These are phyloP conservation scores for Kodamaea neixiangensis DNA, from an alignment of 805 yeast genomes.

Conservation along the genomic window DNA sequence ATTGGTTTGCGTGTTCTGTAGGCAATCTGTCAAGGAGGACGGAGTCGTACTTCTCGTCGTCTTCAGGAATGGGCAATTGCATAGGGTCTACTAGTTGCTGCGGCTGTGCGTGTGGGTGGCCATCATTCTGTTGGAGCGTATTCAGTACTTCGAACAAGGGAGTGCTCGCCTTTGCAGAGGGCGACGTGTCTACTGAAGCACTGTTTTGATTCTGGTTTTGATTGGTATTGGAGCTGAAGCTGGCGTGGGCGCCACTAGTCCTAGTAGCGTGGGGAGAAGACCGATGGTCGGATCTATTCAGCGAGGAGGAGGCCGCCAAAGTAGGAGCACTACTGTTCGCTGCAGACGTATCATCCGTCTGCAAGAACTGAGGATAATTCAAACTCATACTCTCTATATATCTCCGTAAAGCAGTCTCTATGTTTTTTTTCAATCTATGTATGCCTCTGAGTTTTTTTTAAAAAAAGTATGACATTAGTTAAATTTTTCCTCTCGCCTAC, in stretches of 20 bases:
- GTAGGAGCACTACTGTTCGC: not conserved
- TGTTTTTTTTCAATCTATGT: constrained; percentile 9
- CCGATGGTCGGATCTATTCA: constrained; percentile 2
- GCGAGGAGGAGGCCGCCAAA: constrained; percentile 1
- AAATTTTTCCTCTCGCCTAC: constrained; percentile 1
- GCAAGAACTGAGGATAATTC: constrained; percentile 39
- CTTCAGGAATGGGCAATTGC: constrained; percentile 1
- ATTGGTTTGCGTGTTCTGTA: not conserved
- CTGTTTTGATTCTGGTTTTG: not conserved
- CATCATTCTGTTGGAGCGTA: not conserved
- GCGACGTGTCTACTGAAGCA: constrained; percentile 5
- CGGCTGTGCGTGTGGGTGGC: not conserved
- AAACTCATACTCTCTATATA: constrained; percentile 24
- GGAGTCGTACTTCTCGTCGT: not conserved
- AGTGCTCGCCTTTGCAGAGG: not conserved
- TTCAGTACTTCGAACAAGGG: not conserved
- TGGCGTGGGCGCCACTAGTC: constrained; percentile 3
- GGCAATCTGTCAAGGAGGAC: not conserved
- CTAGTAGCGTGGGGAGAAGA: constrained; percentile 1
- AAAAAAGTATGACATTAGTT: constrained; percentile 7
- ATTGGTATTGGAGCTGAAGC: not conserved
- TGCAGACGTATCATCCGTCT: constrained; percentile 6
- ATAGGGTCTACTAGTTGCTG: not conserved
- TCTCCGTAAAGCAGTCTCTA: constrained; percentile 8
- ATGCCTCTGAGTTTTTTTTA: not conserved